Conservation (phyloP, 495 filamentous ascomycete species). For the Penicillium salamii region DNA sequence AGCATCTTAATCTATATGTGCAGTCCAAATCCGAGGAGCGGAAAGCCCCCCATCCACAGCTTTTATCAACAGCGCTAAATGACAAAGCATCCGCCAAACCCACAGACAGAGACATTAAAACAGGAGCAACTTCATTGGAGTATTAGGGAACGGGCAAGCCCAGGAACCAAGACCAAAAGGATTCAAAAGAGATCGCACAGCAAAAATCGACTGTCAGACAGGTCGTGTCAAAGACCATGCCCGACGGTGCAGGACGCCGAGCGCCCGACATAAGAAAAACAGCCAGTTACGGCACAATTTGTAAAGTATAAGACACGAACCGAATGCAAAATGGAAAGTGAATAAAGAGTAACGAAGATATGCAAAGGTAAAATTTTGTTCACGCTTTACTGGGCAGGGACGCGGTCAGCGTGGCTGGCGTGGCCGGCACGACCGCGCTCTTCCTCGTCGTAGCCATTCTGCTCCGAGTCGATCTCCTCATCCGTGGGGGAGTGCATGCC, state of each 20-base stretch:
- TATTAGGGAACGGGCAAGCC: slow-evolving; percentile 4
- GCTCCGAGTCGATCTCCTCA: slow-evolving; percentile 50
- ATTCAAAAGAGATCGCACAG: background rate
- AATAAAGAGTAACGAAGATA: background rate
- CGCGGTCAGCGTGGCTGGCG: slow-evolving; percentile 8
- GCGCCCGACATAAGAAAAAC: slow-evolving; percentile 22
- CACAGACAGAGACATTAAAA: background rate
- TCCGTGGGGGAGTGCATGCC: slow-evolving; percentile 49
- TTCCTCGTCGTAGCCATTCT: slow-evolving; percentile 31
- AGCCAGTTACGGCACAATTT: slow-evolving; percentile 25
- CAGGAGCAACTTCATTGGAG: slow-evolving; percentile 7
- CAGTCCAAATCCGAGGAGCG: background rate
- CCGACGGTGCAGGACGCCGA: slow-evolving; percentile 8
- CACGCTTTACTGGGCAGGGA: background rate
- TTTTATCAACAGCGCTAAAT: background rate
- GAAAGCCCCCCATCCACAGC: background rate
- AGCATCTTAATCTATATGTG: background rate
- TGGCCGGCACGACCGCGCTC: slow-evolving; percentile 22
- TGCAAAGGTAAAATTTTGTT: slow-evolving; percentile 6
- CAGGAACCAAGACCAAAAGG: slow-evolving; percentile 1
- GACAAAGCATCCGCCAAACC: background rate
- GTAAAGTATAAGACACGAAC: slow-evolving; percentile 26
- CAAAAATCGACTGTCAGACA: background rate
- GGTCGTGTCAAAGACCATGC: background rate
- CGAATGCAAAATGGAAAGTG: slow-evolving; percentile 21